Evolutionary conservation across 371 early-diverging fungal genomes (phyloP).

Genomic region (Apophysomyces variabilis): DNA sequence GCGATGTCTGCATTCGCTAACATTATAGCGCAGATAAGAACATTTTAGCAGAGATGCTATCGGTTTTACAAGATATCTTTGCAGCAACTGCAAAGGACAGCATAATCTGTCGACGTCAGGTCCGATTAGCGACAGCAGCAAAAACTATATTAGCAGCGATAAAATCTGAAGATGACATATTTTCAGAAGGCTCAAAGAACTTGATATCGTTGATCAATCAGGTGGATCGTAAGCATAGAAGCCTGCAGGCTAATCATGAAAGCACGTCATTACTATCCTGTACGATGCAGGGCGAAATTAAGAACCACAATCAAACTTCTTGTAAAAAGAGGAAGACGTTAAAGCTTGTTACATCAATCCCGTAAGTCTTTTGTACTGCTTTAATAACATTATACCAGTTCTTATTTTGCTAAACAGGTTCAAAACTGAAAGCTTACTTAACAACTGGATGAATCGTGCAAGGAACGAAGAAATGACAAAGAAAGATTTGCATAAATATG

Average conservation of each 20-base stretch:
- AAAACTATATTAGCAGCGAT: background rate
- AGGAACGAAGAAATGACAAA: background rate
- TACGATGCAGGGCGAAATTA: background rate
- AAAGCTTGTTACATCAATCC: background rate
- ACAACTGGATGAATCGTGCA: slow-evolving; percentile 9
- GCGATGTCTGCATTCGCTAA: background rate
- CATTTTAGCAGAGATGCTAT: background rate
- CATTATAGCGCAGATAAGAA: background rate
- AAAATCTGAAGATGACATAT: background rate
- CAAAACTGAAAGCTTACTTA: background rate
- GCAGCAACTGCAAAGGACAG: background rate
- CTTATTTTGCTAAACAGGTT: background rate
- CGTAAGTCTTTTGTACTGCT: background rate
- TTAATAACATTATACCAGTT: background rate
- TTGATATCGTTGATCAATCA: background rate
- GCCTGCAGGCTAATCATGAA: background rate
- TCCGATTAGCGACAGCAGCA: background rate
- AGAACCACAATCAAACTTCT: background rate
- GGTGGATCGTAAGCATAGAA: background rate
- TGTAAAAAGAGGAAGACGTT: background rate
- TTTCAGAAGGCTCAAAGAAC: background rate
- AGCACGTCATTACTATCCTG: background rate
- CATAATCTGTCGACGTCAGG: background rate
- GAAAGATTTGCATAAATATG: slow-evolving; percentile 15
- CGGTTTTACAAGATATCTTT: background rate